These are phyloP conservation scores for Atalantia buxifolia DNA, from an alignment of 345 rosid species.

Conservation along the genomic window DNA sequence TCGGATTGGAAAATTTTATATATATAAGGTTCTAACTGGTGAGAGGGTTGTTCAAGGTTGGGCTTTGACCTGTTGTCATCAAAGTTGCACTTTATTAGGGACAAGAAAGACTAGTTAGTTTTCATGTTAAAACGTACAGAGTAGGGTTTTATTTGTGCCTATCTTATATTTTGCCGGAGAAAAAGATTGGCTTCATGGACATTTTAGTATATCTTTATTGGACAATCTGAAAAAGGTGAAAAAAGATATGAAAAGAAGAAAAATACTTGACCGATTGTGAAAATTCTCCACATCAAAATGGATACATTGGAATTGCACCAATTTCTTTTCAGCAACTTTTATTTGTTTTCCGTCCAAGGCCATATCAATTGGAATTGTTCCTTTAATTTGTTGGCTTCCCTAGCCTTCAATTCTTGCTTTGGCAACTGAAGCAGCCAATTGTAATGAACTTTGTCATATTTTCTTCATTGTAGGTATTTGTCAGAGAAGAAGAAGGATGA, in stretches of 20 bases:
- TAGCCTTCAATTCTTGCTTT: not conserved
- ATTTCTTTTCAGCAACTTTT: not conserved
- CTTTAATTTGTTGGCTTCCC: not conserved
- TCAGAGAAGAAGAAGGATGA: slow-evolving; percentile 38
- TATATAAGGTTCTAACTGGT: not conserved
- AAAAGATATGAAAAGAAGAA: not conserved
- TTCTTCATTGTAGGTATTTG: slow-evolving; percentile 35
- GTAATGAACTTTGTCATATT: not conserved
- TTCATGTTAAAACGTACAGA: not conserved
- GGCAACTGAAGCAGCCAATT: not conserved
- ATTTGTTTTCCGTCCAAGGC: not conserved
- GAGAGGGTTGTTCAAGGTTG: not conserved
- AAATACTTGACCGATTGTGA: not conserved
- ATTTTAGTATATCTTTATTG: not conserved
- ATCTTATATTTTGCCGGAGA: not conserved
- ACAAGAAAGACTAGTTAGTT: not conserved
- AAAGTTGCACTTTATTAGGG: not conserved
- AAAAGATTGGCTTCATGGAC: not conserved
- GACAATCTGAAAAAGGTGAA: not conserved
- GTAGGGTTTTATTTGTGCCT: not conserved
- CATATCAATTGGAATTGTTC: not conserved
- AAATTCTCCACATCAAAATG: not conserved
- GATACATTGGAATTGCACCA: not conserved
- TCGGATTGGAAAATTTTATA: no score
- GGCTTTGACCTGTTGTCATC: not conserved